phyloP scores from a whole-genome alignment of 331 rosid species.

The Malus hybrid region DNA sequence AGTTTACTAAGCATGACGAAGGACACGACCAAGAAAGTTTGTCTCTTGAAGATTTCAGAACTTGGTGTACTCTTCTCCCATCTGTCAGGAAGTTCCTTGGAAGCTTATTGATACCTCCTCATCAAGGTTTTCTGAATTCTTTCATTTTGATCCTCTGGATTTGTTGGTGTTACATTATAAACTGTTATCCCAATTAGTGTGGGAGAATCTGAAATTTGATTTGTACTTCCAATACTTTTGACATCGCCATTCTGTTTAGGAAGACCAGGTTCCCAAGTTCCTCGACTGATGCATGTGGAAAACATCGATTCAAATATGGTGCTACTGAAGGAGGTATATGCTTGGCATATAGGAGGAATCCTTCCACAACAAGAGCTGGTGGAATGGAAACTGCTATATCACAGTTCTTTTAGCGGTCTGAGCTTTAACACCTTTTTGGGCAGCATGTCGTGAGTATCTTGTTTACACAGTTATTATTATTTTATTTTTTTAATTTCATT shows the following conservation, averaged over 20 bases:
- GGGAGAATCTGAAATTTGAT: constrained; percentile 2
- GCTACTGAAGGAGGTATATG: constrained; percentile 64
- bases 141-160: constrained; percentile 4
- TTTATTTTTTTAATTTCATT: background rate
- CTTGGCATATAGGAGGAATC: constrained; percentile 94
- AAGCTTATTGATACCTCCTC: constrained; percentile 62
- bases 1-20: constrained; percentile 39
- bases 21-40: constrained; percentile 32
- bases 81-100: constrained; percentile 83
- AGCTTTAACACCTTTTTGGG: constrained; percentile 95
- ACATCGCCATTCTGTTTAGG: constrained; percentile 27
- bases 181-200: background rate
- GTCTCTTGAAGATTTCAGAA: constrained; percentile 75
- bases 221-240: constrained; percentile 12
- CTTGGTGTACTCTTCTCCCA: constrained; percentile 72
- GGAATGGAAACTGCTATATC: constrained; percentile 90
- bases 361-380: constrained; percentile 65
- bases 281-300: constrained; percentile 42
- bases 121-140: constrained; percentile 41
- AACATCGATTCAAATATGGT: constrained; percentile 38
- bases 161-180: background rate
- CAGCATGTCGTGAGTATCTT: constrained; percentile 55
- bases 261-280: constrained; percentile 68
- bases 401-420: constrained; percentile 73
- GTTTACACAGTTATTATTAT: background rate